These are phyloP conservation scores for Trypethelium eluteriae DNA, from an alignment of 495 filamentous ascomycete genomes.

Conservation along the genomic window DNA sequence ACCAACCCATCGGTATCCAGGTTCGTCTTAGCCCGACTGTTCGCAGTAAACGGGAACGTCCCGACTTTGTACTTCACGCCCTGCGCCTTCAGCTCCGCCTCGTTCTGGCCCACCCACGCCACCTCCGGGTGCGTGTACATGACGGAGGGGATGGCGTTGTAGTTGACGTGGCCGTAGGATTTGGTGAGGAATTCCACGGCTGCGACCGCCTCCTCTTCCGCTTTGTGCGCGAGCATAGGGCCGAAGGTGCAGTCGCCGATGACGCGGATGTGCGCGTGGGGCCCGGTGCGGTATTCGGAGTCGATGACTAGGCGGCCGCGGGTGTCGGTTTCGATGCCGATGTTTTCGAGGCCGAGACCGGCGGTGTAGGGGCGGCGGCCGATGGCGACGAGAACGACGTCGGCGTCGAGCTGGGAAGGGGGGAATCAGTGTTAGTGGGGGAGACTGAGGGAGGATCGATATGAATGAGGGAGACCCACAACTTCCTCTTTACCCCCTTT, in stretches of 20 bases:
- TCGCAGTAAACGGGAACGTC: conserved; percentile 93
- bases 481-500: conserved; percentile 94
- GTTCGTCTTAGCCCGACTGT: conserved; percentile 98
- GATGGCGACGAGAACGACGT: conserved; percentile 95
- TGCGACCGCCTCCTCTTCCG: conserved; percentile 94
- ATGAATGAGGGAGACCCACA: conserved; percentile 40
- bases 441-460: conserved; percentile 14
- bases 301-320: conserved; percentile 92
- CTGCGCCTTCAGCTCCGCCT: conserved; percentile 86
- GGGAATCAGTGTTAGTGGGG: conserved; percentile 10
- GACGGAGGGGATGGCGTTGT: conserved; percentile 91
- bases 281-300: conserved; percentile 88
- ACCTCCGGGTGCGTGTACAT: conserved; percentile 99
- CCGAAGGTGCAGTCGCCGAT: conserved; percentile 96
- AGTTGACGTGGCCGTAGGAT: conserved; percentile 97
- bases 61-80: conserved; percentile 86
- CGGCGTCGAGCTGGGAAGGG: conserved; percentile 65
- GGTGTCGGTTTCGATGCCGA: conserved; percentile 90
- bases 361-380: conserved; percentile 90
- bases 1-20: conserved; percentile 92
- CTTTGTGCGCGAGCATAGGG: conserved; percentile 99
- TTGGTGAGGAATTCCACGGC: conserved; percentile 95
- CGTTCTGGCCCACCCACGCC: conserved; percentile 96
- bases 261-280: conserved; percentile 90
- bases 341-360: conserved; percentile 84